Evolutionary conservation across 2,329 filamentous ascomycete genomes (phyloP).

Genomic region (Septoria linicola): DNA sequence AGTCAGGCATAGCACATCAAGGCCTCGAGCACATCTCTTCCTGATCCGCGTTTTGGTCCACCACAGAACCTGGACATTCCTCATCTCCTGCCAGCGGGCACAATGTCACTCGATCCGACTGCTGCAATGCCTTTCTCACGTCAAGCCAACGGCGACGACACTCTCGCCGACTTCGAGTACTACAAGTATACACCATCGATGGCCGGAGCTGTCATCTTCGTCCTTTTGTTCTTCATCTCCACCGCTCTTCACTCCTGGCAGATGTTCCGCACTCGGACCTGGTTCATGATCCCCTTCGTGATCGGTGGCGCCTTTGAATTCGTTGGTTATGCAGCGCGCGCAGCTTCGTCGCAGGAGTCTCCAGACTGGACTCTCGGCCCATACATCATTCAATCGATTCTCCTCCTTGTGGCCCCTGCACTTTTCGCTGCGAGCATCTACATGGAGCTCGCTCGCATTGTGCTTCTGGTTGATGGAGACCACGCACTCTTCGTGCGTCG

Average conservation of each 20-base stretch:
- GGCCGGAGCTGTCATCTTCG: conserved; percentile 32
- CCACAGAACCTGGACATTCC: no score
- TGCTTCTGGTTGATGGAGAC: conserved; percentile 44
- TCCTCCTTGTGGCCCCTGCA: conserved; percentile 51
- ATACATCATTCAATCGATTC: conserved; percentile 47
- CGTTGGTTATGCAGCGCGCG: conserved; percentile 54
- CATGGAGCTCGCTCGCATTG: conserved; percentile 50
- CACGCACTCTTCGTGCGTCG: conserved; percentile 45
- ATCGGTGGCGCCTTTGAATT: conserved; percentile 54
- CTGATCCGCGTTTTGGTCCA: no score
- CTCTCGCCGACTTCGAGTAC: conserved; percentile 16
- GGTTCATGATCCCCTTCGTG: conserved; percentile 54
- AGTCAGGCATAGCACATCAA: no score
- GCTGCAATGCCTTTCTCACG: not conserved
- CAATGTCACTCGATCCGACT: not conserved
- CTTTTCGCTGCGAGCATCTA: conserved; percentile 54
- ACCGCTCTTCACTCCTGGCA: conserved; percentile 42
- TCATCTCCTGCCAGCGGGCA: no score
- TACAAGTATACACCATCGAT: conserved; percentile 18
- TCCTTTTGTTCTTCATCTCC: conserved; percentile 32
- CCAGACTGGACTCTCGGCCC: conserved; percentile 42
- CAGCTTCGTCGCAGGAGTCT: conserved; percentile 43
- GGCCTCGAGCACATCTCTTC: not conserved
- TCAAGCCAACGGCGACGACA: not conserved
- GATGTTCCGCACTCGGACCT: conserved; percentile 44